Conservation (phyloP, 2,329 filamentous ascomycete genomes). For the Paradendryphiella salina region DNA sequence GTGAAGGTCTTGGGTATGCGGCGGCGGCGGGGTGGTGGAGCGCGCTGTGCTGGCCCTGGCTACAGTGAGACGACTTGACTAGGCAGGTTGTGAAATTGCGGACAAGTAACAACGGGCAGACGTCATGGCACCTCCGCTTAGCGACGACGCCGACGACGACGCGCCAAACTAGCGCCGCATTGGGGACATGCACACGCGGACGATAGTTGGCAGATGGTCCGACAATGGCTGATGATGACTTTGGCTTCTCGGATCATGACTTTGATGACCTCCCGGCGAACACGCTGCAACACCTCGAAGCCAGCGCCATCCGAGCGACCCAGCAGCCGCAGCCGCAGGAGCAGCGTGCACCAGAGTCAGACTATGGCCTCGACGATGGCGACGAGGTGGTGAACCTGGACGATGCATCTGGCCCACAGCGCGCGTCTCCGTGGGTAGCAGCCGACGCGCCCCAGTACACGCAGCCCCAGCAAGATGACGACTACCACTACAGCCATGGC, state of each 20-base stretch:
- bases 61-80: not conserved
- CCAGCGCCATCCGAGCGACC: slow-evolving; percentile 50
- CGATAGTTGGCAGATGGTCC: slow-evolving; percentile 8
- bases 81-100: slow-evolving; percentile 15
- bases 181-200: slow-evolving; percentile 12
- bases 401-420: slow-evolving; percentile 27
- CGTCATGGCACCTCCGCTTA: slow-evolving; percentile 17
- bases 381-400: slow-evolving; percentile 51
- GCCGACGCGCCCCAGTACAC: slow-evolving; percentile 8
- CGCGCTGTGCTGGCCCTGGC: slow-evolving; percentile 1
- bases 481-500: slow-evolving; percentile 1
- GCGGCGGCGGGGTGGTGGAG: slow-evolving; percentile 12
- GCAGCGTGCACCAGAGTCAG: slow-evolving; percentile 19
- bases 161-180: slow-evolving; percentile 2
- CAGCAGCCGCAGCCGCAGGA: slow-evolving; percentile 11
- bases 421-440: not conserved
- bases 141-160: not conserved
- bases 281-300: slow-evolving; percentile 52
- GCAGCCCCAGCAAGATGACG: slow-evolving; percentile 3
- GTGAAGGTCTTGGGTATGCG: slow-evolving; percentile 1
- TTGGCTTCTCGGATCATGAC: slow-evolving; percentile 51
- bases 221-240: slow-evolving; percentile 50
- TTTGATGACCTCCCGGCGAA: slow-evolving; percentile 52
- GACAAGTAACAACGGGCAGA: slow-evolving; percentile 16
- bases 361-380: slow-evolving; percentile 54